phyloP scores from a whole-genome alignment of 1,139 yeast species.

The Hyphopichia fennica region DNA sequence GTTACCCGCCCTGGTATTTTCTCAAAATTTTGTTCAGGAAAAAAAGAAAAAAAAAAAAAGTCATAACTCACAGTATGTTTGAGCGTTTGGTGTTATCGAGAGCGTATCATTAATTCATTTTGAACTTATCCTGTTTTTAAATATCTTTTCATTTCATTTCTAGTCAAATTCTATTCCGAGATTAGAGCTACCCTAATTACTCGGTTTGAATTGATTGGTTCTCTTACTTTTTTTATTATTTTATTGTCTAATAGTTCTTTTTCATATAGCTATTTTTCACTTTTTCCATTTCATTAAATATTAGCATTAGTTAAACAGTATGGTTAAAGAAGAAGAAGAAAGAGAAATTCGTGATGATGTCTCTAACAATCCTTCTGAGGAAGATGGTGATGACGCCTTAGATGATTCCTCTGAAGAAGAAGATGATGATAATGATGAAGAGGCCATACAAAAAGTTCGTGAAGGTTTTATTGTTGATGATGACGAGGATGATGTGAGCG shows the following conservation, averaged over 20 bases:
- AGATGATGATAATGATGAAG: conserved; percentile 75
- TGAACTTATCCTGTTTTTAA: not conserved
- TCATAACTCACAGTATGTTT: not conserved
- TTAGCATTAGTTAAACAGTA: not conserved
- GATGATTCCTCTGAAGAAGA: conserved; percentile 74
- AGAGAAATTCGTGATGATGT: conserved; percentile 36
- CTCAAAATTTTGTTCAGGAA: not conserved
- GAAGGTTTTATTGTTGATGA: conserved; percentile 96
- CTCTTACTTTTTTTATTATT: not conserved
- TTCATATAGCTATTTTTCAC: not conserved
- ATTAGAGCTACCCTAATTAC: not conserved
- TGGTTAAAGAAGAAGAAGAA: conserved; percentile 26
- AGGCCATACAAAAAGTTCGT: conserved; percentile 70
- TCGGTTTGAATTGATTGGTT: conserved; percentile 1
- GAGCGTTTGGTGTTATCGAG: not conserved
- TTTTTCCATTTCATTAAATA: not conserved
- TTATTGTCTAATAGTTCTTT: not conserved
- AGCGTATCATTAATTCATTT: too few species aligned
- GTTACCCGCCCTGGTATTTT: not conserved
- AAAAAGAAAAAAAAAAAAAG: not conserved
- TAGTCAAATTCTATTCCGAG: not conserved
- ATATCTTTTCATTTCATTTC: not conserved
- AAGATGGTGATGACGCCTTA: conserved; percentile 47
- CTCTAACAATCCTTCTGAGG: conserved; percentile 30
- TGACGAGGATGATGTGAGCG: conserved; percentile 65